Base-by-base conservation (phyloP, 2,329 filamentous ascomycete species). In the Penicillium sp. region DNA sequence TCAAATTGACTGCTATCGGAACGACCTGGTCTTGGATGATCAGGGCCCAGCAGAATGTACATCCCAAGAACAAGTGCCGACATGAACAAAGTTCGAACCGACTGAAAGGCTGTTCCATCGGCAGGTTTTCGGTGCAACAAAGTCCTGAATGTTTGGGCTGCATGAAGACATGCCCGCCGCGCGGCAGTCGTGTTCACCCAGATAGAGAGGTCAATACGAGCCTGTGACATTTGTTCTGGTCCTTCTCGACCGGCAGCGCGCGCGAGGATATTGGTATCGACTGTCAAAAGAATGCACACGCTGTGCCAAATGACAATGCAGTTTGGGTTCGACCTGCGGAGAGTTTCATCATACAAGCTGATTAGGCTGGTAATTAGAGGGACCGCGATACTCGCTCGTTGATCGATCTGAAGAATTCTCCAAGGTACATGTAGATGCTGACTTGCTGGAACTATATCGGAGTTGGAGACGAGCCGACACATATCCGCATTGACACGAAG, bases 241-340 rank as follows among this genome's bases (percentile, higher is more conserved):
- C 44, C 50, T 21, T 56, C 39, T 12, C 44, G 50, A 24, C 53
- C 50, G 26, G 50, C 50, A 15, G 53, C 53, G 13, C 47, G 43
- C 3, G 39, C 44, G 36, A 56, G 39, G 18, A 53, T 4, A 16
- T 53, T 47, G 26, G 45, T 36, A 45, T 56, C 50, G 24, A 45
- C 34, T 1, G 46, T 47, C 10, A 51, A 12, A 4, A 48, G 24
- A 13, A 56, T 53, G 26, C 53, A 56, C 9, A 42, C 28, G 34
- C 53, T 53, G 29, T 56, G 50, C 50, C 53, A 56, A 13, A 56
- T 56, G 9, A 53, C 43, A 15, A 56, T 53, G 26, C 53, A 49
- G 23, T 56, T 56, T 7, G 50, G 53, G 26, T 56, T 56, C 10
- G 50, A 45, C 9, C 45, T 28, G 8, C 44, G 16, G 12, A 56